phyloP scores from a whole-genome alignment of 73 alveolate species.

The Paramecium caudatum region DNA sequence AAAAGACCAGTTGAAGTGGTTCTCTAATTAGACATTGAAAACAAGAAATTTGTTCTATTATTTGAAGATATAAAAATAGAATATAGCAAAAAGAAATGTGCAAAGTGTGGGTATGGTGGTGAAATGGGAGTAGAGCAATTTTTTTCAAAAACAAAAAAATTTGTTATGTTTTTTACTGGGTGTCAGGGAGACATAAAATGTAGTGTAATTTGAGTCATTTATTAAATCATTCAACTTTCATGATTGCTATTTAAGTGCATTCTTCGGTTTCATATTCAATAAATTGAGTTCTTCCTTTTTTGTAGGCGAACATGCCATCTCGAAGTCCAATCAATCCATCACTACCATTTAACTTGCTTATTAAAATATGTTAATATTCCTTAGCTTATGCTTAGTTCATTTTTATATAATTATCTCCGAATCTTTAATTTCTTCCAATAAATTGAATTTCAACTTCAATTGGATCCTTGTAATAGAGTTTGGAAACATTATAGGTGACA shows the following conservation, averaged over 20 bases:
- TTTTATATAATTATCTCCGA: not conserved
- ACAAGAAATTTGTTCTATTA: not conserved
- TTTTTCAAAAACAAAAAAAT: conserved; percentile 13
- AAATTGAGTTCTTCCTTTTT: conserved; percentile 12
- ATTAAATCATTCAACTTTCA: conserved; percentile 25
- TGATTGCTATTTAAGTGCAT: conserved; percentile 2
- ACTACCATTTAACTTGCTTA: not conserved
- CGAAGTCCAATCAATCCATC: conserved; percentile 16
- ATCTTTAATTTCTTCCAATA: not conserved
- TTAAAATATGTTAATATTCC: not conserved
- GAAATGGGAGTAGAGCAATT: conserved; percentile 15
- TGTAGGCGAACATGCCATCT: not conserved
- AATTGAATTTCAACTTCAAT: not conserved
- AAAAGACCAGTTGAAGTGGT: not conserved
- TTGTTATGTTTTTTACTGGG: conserved; percentile 31
- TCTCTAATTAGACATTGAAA: not conserved
- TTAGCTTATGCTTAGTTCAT: not conserved
- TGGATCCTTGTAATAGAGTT: not conserved
- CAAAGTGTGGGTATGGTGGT: not conserved
- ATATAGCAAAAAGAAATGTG: conserved; percentile 22
- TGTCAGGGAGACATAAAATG: conserved; percentile 15
- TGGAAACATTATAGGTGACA: not conserved
- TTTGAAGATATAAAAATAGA: conserved; percentile 43
- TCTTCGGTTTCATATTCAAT: not conserved
- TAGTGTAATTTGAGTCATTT: conserved; percentile 13